Evolutionary conservation across 257 asterid genomes (phyloP).

Genomic region (Solanum chiquidenum): DNA sequence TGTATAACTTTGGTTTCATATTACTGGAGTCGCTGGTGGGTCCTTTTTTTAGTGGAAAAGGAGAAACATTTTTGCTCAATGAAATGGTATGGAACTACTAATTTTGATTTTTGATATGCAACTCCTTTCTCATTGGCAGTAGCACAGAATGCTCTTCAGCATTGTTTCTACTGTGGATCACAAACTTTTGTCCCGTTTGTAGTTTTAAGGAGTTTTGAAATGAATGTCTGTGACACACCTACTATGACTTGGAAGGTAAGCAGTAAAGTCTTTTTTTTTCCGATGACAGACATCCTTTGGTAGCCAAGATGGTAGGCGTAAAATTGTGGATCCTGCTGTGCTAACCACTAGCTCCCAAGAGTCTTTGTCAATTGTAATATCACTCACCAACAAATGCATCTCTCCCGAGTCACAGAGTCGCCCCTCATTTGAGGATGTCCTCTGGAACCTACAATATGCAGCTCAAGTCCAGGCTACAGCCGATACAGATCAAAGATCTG

Average conservation of each 20-base stretch:
- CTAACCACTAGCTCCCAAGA: conserved; percentile 47
- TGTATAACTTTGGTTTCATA: conserved; percentile 57
- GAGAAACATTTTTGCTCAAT: conserved; percentile 44
- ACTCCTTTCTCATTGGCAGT: background rate
- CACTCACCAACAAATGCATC: conserved; percentile 53
- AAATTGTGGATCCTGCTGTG: conserved; percentile 41
- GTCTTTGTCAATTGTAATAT: conserved; percentile 41
- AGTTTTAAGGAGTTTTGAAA: background rate
- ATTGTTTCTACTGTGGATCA: background rate
- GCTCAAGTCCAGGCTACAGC: conserved; percentile 52
- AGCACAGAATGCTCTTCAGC: background rate
- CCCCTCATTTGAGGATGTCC: conserved; percentile 62
- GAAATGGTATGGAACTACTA: conserved; percentile 40
- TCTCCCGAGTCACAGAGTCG: conserved; percentile 51
- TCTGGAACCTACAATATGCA: conserved; percentile 69
- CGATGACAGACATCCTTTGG: conserved; percentile 37
- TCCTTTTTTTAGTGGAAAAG: conserved; percentile 29
- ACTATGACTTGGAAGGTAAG: background rate
- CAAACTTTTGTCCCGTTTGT: background rate
- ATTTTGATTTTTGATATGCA: background rate
- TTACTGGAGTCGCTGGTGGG: conserved; percentile 48
- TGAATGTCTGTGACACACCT: background rate
- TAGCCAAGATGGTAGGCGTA: conserved; percentile 30
- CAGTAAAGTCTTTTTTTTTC: background rate
- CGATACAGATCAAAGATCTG: conserved; percentile 23